Evolutionary conservation across 371 early-diverging fungal species (phyloP).

Genomic region (Mortierella sp.): DNA sequence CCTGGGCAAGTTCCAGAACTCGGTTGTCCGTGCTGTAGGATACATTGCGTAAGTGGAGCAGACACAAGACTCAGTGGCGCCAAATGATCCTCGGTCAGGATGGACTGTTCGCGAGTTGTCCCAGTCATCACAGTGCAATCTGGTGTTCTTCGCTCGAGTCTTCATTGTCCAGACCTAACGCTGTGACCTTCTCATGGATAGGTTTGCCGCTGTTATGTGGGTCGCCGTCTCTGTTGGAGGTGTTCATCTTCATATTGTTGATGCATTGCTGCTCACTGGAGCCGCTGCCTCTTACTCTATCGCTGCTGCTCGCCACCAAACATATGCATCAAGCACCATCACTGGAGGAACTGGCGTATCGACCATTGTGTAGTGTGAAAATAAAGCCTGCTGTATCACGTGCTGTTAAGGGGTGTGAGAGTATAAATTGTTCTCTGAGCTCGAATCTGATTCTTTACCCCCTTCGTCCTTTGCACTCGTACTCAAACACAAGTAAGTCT

Average conservation of each 20-base stretch:
- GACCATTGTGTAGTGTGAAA: conserved; percentile 30
- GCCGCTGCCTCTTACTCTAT: conserved; percentile 24
- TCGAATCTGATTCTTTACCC: conserved; percentile 19
- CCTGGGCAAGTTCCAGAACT: conserved; percentile 41
- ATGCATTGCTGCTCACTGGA: conserved; percentile 20
- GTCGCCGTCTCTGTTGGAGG: conserved; percentile 10
- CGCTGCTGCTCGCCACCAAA: conserved; percentile 33
- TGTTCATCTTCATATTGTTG: conserved; percentile 7
- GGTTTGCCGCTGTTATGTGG: conserved; percentile 42
- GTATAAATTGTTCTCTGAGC: conserved; percentile 8
- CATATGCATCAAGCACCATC: conserved; percentile 40
- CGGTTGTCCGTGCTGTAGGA: conserved; percentile 25
- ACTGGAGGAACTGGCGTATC: conserved; percentile 47
- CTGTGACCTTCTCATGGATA: not conserved
- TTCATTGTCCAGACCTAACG: not conserved
- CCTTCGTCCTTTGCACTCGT: conserved; percentile 38
- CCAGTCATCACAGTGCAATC: not conserved
- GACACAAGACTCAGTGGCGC: not conserved
- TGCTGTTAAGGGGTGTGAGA: conserved; percentile 19
- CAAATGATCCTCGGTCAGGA: too few relatives aligned
- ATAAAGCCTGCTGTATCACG: not conserved
- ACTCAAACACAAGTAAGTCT: conserved; percentile 52
- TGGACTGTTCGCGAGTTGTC: not conserved
- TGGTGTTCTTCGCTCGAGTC: not conserved
- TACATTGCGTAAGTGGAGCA: conserved; percentile 31